A percentile compares a stretch with the other conserved stretches of the same genome.
These are phyloP conservation scores for Logfia minima DNA, from an alignment of 129 eudicot genomes.

Conservation along the genomic window DNA sequence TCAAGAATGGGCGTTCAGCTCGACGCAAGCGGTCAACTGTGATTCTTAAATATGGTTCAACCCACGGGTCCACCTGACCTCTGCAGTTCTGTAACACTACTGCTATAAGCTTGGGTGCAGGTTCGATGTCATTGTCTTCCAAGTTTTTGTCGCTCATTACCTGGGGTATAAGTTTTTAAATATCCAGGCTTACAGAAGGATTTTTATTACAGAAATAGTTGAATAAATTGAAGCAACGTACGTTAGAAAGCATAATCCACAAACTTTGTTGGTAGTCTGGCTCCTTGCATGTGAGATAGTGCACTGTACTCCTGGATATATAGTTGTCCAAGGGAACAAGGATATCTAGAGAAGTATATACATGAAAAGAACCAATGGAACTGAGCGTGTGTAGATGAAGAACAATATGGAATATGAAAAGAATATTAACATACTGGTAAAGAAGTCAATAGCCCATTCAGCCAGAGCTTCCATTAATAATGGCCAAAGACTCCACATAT, in stretches of 20 bases:
- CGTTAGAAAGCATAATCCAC: slow-evolving; percentile 89
- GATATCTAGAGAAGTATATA: slow-evolving; percentile 50
- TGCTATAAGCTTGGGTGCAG: slow-evolving; percentile 97
- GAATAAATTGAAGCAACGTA: slow-evolving; percentile 32
- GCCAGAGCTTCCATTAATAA: slow-evolving; percentile 80
- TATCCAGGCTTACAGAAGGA: not conserved
- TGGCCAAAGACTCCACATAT: slow-evolving; percentile 99
- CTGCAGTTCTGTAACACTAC: slow-evolving; percentile 83
- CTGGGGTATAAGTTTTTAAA: slow-evolving; percentile 30
- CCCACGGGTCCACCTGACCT: slow-evolving; percentile 95
- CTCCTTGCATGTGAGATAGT: slow-evolving; percentile 81
- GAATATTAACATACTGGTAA: slow-evolving; percentile 61
- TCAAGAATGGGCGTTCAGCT: slow-evolving; percentile 62
- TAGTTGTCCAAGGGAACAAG: slow-evolving; percentile 92
- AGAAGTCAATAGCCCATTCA: slow-evolving; percentile 97
- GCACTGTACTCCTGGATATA: slow-evolving; percentile 78
- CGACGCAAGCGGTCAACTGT: slow-evolving; percentile 75
- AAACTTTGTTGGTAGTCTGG: slow-evolving; percentile 97
- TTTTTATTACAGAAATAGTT: not conserved
- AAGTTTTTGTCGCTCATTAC: slow-evolving; percentile 77
- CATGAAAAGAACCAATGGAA: not conserved
- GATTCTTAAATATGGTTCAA: slow-evolving; percentile 80
- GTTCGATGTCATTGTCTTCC: slow-evolving; percentile 94
- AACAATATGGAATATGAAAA: not conserved
- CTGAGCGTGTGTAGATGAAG: not conserved